Percentiles rank a stretch among this genome's conserved stretches.
phyloP scores from a whole-genome alignment of 2,329 filamentous ascomycete species.

The Penicillium sp. region DNA sequence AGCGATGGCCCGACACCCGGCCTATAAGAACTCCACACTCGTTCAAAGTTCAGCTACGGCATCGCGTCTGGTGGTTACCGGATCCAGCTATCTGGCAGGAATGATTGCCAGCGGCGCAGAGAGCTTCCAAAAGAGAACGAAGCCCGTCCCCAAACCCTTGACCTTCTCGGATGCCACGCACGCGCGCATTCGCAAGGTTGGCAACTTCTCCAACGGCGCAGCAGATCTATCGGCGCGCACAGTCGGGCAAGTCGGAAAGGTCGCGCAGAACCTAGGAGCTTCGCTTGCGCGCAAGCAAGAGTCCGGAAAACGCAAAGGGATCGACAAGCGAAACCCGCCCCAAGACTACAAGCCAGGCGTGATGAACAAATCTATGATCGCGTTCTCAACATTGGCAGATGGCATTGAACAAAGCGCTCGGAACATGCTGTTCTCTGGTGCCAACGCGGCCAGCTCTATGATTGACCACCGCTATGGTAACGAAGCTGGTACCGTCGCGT shows the following conservation, averaged over 20 bases:
- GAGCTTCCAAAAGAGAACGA: conserved; percentile 75
- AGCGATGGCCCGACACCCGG: conserved; percentile 77
- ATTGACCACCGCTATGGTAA: conserved; percentile 86
- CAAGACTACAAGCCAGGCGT: conserved; percentile 81
- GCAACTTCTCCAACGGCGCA: conserved; percentile 78
- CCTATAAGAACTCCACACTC: conserved; percentile 84
- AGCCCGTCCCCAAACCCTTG: conserved; percentile 76
- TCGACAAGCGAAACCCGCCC: conserved; percentile 69
- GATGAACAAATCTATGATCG: conserved; percentile 94
- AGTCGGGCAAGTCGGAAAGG: conserved; percentile 76
- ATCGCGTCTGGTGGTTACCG: conserved; percentile 88
- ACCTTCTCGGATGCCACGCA: conserved; percentile 87
- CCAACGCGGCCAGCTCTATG: conserved; percentile 78
- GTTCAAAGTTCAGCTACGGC: conserved; percentile 86
- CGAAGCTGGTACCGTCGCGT: conserved; percentile 78
- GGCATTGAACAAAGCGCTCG: conserved; percentile 87
- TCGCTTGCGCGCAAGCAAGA: conserved; percentile 66
- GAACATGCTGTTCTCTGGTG: conserved; percentile 71
- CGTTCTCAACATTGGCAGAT: conserved; percentile 91
- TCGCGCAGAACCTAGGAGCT: conserved; percentile 89
- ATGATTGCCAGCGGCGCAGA: conserved; percentile 76
- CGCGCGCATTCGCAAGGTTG: conserved; percentile 81
- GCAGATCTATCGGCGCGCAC: conserved; percentile 82
- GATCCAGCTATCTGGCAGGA: conserved; percentile 76
- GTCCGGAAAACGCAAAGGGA: conserved; percentile 57